Evolutionary conservation across 2,329 filamentous ascomycete species (phyloP), one percentile per base, ranked within the genome.

Genomic region (Venturia oleaginea): DNA sequence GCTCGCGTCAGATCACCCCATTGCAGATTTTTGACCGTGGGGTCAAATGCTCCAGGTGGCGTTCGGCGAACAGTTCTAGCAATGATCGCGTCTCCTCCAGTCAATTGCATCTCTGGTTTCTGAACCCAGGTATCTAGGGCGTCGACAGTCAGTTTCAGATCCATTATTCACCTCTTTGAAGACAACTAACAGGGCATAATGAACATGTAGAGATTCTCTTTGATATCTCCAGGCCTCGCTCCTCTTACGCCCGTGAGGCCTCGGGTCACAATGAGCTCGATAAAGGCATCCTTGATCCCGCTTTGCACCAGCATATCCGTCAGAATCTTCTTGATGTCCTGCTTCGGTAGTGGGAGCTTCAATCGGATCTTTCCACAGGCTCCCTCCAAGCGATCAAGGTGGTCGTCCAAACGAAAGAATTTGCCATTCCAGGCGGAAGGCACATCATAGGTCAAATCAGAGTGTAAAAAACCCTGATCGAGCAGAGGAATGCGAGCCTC

Each of bases 361-460:
- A 82, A 71, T 0, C 80, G 76, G 61, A 83, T 71, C 70, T 83
- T 82, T 10, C 66, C 67, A 67, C 79, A 81, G 68, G 75, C 79
- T 0, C 67, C 67, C n/a, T 78, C 74, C 0, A 83, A 70, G 6
- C 80, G 76, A 24, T 70, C 68, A 1, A 82, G 67, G 66, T 82
- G 81, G 64, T 82, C 79, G 54, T 81, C 78, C 0, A 83, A 76
- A 0, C 80, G 80, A 71, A 83, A 82, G 68, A 80, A 80, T 1
- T 77, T 78, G 0, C 80, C 79, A 59, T 82, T 78, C 81, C 81
- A 83, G 32, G 82, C 78, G 0, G 79, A 70, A 0, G 80, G 79
- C 0, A 83, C 81, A 60, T 83, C 80, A 68, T 83, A 83, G 0
- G 81, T 83, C 1, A 82, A 68, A 57, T 83, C 80, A 70, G 79